Percentiles rank a stretch among this genome's conserved stretches.
Conservation (phyloP, 495 filamentous ascomycete genomes). For the Trichoderma erinaceum region DNA sequence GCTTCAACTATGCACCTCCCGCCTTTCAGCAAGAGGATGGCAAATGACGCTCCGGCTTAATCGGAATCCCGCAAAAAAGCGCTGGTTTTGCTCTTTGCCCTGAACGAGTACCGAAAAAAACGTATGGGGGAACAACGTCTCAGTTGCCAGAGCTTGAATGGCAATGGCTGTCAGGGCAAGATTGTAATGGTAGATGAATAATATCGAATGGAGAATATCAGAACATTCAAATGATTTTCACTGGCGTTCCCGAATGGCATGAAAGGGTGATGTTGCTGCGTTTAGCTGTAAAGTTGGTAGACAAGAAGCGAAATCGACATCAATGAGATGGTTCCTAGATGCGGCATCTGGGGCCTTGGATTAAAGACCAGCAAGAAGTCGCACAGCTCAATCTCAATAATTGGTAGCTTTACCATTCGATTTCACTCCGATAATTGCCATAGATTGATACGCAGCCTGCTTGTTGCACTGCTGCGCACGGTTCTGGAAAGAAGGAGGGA, state of each 20-base stretch:
- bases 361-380: background rate
- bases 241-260: background rate
- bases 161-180: slow-evolving; percentile 30
- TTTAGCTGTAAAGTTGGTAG: background rate
- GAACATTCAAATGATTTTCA: background rate
- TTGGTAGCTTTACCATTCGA: background rate
- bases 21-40: slow-evolving; percentile 67
- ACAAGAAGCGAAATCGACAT: background rate
- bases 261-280: background rate
- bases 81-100: slow-evolving; percentile 38
- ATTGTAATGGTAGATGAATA: slow-evolving; percentile 12
- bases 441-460: background rate
- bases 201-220: background rate
- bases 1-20: slow-evolving; percentile 71
- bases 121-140: slow-evolving; percentile 38
- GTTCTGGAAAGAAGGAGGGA: background rate
- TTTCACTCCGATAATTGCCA: background rate
- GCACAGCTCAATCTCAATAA: background rate
- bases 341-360: background rate
- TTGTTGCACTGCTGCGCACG: background rate
- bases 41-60: slow-evolving; percentile 88
- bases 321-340: background rate
- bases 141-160: slow-evolving; percentile 41
- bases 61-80: slow-evolving; percentile 54
- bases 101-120: slow-evolving; percentile 36